phyloP scores from a whole-genome alignment of 305 asterid species.

The Fraxinus greggii region DNA sequence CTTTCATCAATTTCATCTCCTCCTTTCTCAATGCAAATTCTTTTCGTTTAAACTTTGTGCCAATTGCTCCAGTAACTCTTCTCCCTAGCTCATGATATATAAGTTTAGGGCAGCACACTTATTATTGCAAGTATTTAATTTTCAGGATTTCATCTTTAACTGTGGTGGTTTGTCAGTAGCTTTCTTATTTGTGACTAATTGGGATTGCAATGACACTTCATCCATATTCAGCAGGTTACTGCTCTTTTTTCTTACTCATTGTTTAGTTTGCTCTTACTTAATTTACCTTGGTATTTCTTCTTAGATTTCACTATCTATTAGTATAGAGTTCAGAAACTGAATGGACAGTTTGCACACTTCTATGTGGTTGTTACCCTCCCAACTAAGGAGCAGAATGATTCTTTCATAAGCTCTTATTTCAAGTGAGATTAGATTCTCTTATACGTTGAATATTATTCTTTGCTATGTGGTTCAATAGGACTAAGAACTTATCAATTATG shows the following conservation, averaged over 20 bases:
- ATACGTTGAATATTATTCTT: conserved; percentile 18
- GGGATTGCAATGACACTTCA: conserved; percentile 44
- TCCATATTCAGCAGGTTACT: conserved; percentile 60
- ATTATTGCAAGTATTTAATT: conserved; percentile 23
- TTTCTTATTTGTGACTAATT: conserved; percentile 64
- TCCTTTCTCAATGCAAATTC: conserved; percentile 66
- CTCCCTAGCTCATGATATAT: conserved; percentile 17
- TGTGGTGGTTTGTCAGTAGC: conserved; percentile 89
- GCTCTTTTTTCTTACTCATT: conserved; percentile 14
- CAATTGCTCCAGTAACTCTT: conserved; percentile 70
- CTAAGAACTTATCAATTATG: conserved; percentile 26
- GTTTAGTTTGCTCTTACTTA: background rate
- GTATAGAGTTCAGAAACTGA: conserved; percentile 68
- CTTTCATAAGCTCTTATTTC: conserved; percentile 68
- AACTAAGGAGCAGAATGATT: conserved; percentile 68
- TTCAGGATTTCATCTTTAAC: conserved; percentile 92
- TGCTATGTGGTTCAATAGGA: conserved; percentile 5
- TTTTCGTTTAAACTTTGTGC: conserved; percentile 60
- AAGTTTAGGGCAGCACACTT: conserved; percentile 2
- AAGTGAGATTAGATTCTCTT: conserved; percentile 50
- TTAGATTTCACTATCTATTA: conserved; percentile 19
- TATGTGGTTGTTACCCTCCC: conserved; percentile 87
- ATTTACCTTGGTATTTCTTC: background rate
- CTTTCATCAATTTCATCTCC: conserved; percentile 79
- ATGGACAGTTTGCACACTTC: conserved; percentile 75